Conservation (phyloP, 2,329 filamentous ascomycete species). For the Talaromyces islandicus region DNA sequence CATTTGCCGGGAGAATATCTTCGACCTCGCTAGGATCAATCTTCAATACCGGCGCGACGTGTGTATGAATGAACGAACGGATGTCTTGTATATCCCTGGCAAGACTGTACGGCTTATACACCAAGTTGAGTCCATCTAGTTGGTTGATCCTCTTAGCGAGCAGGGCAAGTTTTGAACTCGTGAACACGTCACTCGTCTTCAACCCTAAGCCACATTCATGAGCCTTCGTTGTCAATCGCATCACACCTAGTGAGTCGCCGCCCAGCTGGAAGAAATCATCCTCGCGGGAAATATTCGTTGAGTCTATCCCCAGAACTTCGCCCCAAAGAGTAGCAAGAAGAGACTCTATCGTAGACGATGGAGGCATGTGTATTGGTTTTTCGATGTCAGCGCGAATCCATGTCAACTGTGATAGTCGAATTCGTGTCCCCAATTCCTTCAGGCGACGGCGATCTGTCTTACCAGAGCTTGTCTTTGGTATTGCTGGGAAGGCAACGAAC, state of each 20-base stretch:
- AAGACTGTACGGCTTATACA: neutral
- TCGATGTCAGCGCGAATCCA: neutral
- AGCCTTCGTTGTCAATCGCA: conserved; percentile 15
- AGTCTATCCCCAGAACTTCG: conserved; percentile 14
- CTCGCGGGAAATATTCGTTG: conserved; percentile 15
- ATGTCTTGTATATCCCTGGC: neutral
- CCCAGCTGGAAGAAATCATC: conserved; percentile 19
- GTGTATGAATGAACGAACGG: neutral
- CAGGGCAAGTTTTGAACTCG: neutral
- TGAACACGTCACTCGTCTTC: neutral
- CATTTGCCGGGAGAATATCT: conserved; percentile 1
- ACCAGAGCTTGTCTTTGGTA: conserved; percentile 1
- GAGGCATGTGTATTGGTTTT: neutral
- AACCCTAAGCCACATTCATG: neutral
- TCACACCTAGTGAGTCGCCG: conserved; percentile 19
- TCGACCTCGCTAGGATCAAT: neutral
- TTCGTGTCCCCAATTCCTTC: neutral
- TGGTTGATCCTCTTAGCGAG: neutral
- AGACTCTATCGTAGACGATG: conserved; percentile 7
- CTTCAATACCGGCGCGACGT: neutral
- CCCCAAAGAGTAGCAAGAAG: conserved; percentile 14
- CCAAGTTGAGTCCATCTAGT: neutral
- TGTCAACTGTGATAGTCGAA: neutral
- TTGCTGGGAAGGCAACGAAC: neutral
- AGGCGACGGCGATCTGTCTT: conserved; percentile 7